Evolutionary conservation across 495 filamentous ascomycete genomes (phyloP).

Genomic region (Aspergillus nidulans): DNA sequence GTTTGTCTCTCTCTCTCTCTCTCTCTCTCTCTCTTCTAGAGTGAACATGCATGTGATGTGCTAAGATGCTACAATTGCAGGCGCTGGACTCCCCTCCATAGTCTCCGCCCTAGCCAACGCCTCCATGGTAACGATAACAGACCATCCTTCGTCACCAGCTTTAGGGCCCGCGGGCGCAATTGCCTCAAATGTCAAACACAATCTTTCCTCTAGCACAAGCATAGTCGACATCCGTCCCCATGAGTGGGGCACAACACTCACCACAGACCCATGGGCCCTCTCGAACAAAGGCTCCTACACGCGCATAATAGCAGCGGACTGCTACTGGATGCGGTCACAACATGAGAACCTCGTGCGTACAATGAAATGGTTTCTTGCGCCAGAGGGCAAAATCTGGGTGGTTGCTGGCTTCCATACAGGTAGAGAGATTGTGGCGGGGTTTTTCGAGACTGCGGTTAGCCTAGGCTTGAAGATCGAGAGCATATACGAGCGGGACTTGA

Average conservation of each 20-base stretch:
- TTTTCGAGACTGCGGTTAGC: conserved; percentile 60
- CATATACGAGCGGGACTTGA: conserved; percentile 71
- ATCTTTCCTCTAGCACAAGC: conserved; percentile 31
- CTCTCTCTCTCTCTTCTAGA: too few relatives aligned
- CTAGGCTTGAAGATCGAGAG: conserved; percentile 62
- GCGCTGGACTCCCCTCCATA: conserved; percentile 71
- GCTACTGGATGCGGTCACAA: conserved; percentile 79
- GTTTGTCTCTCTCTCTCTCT: conserved; percentile 38
- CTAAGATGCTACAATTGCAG: conserved; percentile 30
- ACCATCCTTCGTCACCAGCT: conserved; percentile 68
- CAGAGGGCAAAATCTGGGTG: conserved; percentile 56
- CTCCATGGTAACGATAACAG: conserved; percentile 58
- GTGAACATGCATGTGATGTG: too few relatives aligned
- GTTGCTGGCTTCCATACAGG: conserved; percentile 85
- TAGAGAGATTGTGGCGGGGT: conserved; percentile 60
- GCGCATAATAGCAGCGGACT: conserved; percentile 75
- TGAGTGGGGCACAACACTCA: conserved; percentile 61
- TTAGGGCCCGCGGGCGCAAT: conserved; percentile 53
- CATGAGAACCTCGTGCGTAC: conserved; percentile 67
- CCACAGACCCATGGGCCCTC: conserved; percentile 46
- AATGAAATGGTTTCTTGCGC: conserved; percentile 66
- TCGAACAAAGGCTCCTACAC: conserved; percentile 51
- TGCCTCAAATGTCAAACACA: conserved; percentile 54
- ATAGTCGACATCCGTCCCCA: conserved; percentile 55
- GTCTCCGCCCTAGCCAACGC: conserved; percentile 62